These are phyloP conservation scores for Lizonia empirigonia DNA, from an alignment of 2,329 filamentous ascomycete genomes.

Conservation along the genomic window DNA sequence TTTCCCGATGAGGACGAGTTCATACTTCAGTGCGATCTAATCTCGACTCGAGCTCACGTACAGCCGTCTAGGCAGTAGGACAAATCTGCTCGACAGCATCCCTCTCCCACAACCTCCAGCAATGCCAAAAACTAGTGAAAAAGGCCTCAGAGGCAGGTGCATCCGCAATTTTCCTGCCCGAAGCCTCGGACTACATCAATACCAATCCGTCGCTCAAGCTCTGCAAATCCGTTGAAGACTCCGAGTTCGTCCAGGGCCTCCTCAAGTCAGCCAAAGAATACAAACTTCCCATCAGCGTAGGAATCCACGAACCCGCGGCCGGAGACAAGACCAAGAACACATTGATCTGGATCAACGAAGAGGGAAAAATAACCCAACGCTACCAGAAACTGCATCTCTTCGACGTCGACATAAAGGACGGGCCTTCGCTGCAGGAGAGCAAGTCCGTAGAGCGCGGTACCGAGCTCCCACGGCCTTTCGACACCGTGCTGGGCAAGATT, in stretches of 20 bases:
- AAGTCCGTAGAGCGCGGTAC: conserved; percentile 64
- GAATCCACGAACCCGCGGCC: conserved; percentile 67
- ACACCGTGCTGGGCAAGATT: conserved; percentile 74
- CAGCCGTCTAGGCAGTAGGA: conserved; percentile 86
- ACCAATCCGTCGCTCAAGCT: conserved; percentile 70
- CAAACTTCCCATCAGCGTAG: conserved; percentile 77
- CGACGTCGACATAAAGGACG: conserved; percentile 67
- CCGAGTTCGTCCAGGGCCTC: conserved; percentile 77
- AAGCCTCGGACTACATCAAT: conserved; percentile 88
- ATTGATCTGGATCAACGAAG: conserved; percentile 68
- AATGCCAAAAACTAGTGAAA: conserved; percentile 73
- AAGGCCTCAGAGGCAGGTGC: conserved; percentile 78
- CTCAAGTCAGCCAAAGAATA: conserved; percentile 68
- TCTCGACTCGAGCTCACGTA: no score
- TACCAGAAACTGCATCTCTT: conserved; percentile 96
- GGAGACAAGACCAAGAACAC: conserved; percentile 66
- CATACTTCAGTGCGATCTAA: no score
- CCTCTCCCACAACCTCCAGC: conserved; percentile 77
- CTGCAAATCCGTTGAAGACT: conserved; percentile 67
- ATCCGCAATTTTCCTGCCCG: conserved; percentile 87
- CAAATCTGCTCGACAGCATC: conserved; percentile 86
- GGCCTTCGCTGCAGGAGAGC: conserved; percentile 67
- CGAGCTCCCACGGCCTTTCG: conserved; percentile 70
- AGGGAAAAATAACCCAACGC: conserved; percentile 62
- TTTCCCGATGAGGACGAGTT: no score